These are phyloP conservation scores for Tolypocladium capitatum DNA, from an alignment of 2,329 filamentous ascomycete species.

Conservation along the genomic window DNA sequence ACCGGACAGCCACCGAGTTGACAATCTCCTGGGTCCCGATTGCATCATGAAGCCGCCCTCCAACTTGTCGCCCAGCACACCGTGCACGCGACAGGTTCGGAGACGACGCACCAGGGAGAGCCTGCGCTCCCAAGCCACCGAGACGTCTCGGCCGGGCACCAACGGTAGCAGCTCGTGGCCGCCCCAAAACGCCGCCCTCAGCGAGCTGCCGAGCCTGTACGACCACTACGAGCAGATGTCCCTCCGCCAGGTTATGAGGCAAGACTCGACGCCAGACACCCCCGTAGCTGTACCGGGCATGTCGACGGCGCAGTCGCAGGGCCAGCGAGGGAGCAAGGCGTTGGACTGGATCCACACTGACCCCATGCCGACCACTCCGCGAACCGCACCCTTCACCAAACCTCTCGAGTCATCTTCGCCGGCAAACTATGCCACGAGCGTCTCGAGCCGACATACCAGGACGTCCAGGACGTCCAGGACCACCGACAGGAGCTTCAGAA, in stretches of 20 bases:
- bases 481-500: slow-evolving; percentile 31
- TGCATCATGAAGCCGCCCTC: slow-evolving; percentile 29
- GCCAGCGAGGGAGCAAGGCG: slow-evolving; percentile 2
- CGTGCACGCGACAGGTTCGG: slow-evolving; percentile 14
- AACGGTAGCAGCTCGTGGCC: slow-evolving; percentile 12
- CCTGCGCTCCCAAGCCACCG: slow-evolving; percentile 1
- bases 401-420: slow-evolving; percentile 14
- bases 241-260: slow-evolving; percentile 27
- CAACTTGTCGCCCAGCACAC: slow-evolving; percentile 16
- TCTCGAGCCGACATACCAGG: slow-evolving; percentile 42
- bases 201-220: slow-evolving; percentile 37
- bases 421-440: slow-evolving; percentile 32
- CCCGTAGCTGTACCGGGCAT: not conserved
- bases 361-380: slow-evolving; percentile 9
- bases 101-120: slow-evolving; percentile 9
- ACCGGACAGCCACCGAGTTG: not conserved
- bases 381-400: slow-evolving; percentile 5
- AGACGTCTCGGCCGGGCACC: slow-evolving; percentile 11
- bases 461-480: slow-evolving; percentile 39
- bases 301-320: not conserved
- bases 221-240: slow-evolving; percentile 46
- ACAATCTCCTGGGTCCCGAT: slow-evolving; percentile 18
- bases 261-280: slow-evolving; percentile 7
- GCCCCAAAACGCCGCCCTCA: slow-evolving; percentile 12
- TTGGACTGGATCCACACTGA: slow-evolving; percentile 4